These are phyloP conservation scores for Lotmaria passim DNA, from an alignment of 208 protist species.

Conservation along the genomic window DNA sequence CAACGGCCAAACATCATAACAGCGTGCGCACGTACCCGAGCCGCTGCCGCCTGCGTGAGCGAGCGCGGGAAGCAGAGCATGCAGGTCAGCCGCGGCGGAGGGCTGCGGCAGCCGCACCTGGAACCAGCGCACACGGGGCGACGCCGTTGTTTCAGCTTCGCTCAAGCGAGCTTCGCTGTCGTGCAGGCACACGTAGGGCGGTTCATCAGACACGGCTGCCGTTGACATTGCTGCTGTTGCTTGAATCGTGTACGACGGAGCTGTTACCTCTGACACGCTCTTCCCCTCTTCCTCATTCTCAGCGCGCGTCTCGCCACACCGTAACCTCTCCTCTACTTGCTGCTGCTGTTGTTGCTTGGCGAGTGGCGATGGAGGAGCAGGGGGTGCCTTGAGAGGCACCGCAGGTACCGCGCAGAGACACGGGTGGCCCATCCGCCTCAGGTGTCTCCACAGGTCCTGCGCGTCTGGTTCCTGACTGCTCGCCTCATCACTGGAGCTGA, in stretches of 20 bases:
- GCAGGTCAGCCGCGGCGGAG: not conserved
- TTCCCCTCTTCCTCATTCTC: too few relatives aligned
- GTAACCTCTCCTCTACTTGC: not conserved
- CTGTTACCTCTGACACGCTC: not conserved
- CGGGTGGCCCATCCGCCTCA: constrained; percentile 13
- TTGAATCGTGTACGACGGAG: not conserved
- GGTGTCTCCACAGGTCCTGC: constrained; percentile 5
- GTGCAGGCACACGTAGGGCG: not conserved
- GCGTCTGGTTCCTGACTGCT: not conserved
- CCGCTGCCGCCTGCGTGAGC: too few relatives aligned
- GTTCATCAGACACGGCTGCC: not conserved
- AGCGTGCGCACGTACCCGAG: too few relatives aligned
- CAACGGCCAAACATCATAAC: constrained; percentile 9
- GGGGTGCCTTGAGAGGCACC: not conserved
- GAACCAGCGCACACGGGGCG: constrained; percentile 2
- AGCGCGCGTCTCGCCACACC: not conserved
- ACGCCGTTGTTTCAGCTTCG: not conserved
- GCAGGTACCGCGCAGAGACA: constrained; percentile 20
- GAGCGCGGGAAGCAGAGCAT: not conserved
- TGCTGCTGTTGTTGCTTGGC: not conserved
- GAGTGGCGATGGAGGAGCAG: not conserved
- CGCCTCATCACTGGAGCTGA: not conserved
- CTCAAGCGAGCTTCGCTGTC: not conserved
- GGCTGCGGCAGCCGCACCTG: not conserved
- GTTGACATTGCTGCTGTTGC: not conserved